Conservation (phyloP, 352 stramenopile genomes). For the Pythium plurisporium region DNA sequence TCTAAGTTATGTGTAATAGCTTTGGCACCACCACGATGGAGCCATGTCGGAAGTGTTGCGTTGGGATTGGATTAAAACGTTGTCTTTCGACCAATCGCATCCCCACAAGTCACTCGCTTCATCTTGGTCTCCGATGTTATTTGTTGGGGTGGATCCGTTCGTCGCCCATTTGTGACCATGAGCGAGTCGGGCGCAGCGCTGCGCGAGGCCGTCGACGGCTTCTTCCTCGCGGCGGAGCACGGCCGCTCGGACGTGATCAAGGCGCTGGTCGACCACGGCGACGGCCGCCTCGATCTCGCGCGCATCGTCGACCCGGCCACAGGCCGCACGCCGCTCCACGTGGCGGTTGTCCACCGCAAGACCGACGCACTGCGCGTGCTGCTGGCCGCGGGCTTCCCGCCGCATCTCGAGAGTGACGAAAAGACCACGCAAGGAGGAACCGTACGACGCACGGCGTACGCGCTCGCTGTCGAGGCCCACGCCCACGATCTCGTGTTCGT, state of each 20-base stretch:
- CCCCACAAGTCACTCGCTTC: neutral
- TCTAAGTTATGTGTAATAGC: constrained; percentile 9
- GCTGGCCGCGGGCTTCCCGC: constrained; percentile 69
- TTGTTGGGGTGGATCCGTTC: neutral
- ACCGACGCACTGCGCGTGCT: constrained; percentile 76
- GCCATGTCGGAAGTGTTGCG: neutral
- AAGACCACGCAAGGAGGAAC: neutral
- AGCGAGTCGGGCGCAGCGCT: constrained; percentile 26
- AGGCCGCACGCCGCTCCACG: constrained; percentile 68
- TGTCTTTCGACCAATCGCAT: constrained; percentile 1
- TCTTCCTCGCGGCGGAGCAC: constrained; percentile 81
- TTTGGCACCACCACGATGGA: neutral
- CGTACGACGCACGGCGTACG: constrained; percentile 50
- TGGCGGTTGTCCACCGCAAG: constrained; percentile 67
- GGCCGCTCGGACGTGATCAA: constrained; percentile 83
- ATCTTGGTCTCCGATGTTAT: constrained; percentile 1
- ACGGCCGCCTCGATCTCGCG: constrained; percentile 41
- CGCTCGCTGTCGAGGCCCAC: constrained; percentile 53
- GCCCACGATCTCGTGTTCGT: constrained; percentile 63
- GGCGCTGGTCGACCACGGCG: constrained; percentile 64
- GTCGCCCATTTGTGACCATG: neutral
- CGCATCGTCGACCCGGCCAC: constrained; percentile 57
- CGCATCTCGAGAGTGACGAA: constrained; percentile 37
- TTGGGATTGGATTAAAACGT: constrained; percentile 1
- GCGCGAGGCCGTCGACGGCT: constrained; percentile 67